Percentiles rank a stretch among this genome's conserved stretches.
phyloP scores from a whole-genome alignment of 805 yeast species.

The Lipomyces orientalis region DNA sequence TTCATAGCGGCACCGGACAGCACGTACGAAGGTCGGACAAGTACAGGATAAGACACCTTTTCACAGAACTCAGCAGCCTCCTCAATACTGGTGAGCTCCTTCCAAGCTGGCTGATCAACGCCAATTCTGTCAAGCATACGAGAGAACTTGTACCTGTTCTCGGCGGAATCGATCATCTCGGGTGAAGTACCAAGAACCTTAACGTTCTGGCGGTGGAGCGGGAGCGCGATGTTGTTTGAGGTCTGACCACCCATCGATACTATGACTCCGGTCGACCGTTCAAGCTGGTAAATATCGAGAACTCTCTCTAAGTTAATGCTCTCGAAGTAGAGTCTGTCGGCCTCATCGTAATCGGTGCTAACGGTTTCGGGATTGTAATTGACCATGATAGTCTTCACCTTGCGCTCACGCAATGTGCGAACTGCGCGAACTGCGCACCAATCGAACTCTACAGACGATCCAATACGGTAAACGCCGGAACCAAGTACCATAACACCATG shows the following conservation, averaged over 20 bases:
- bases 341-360: slow-evolving; percentile 98
- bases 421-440: slow-evolving; percentile 99
- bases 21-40: slow-evolving; percentile 97
- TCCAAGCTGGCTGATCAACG: slow-evolving; percentile 99
- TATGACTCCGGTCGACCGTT: slow-evolving; percentile 87
- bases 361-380: slow-evolving; percentile 99
- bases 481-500: slow-evolving; percentile 95
- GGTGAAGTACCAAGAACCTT: slow-evolving; percentile 97
- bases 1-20: slow-evolving; percentile 99
- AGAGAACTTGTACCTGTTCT: slow-evolving; percentile 95
- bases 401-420: slow-evolving; percentile 85
- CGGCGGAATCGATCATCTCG: slow-evolving; percentile 97
- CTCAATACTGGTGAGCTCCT: slow-evolving; percentile 87
- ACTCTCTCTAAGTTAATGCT: slow-evolving; percentile 93
- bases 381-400: slow-evolving; percentile 91
- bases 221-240: slow-evolving; percentile 92
- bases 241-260: slow-evolving; percentile 99
- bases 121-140: slow-evolving; percentile 96
- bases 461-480: slow-evolving; percentile 98
- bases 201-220: slow-evolving; percentile 90
- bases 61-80: slow-evolving; percentile 95
- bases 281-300: slow-evolving; percentile 91
- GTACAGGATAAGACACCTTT: slow-evolving; percentile 88
- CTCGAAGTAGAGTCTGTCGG: slow-evolving; percentile 94
- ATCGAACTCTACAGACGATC: slow-evolving; percentile 98